Conservation (phyloP, 1,139 yeast species). For the Taphrina betulina region DNA sequence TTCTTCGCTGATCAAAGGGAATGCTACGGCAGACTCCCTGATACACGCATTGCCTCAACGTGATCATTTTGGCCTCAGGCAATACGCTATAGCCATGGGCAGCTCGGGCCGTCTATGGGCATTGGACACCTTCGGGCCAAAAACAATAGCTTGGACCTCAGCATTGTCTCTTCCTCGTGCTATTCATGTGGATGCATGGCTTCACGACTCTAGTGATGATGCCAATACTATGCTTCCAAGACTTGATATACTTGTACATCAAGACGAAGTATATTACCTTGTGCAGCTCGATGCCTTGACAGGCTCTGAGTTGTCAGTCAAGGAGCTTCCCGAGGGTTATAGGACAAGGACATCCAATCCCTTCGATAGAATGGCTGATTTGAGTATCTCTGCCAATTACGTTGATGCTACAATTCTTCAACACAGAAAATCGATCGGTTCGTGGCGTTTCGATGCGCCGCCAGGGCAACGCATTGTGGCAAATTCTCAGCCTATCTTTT, state of each 20-base stretch:
- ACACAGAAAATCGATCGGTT: constrained; percentile 43
- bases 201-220: constrained; percentile 39
- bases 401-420: background rate
- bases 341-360: no score
- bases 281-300: constrained; percentile 35
- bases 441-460: constrained; percentile 48
- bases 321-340: background rate
- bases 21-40: constrained; percentile 27
- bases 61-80: constrained; percentile 53
- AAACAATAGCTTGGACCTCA: constrained; percentile 49
- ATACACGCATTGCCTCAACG: constrained; percentile 24
- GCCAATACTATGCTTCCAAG: no score
- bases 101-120: constrained; percentile 50
- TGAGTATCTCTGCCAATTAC: background rate
- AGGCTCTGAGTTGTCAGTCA: background rate
- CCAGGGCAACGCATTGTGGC: constrained; percentile 5
- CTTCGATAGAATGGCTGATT: no score
- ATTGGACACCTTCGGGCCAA: constrained; percentile 48
- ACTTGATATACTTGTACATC: constrained; percentile 26
- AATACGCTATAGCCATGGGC: constrained; percentile 52
- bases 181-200: constrained; percentile 37
- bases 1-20: constrained; percentile 35
- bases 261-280: background rate
- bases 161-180: constrained; percentile 38
- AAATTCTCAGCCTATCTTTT: constrained; percentile 18